Evolutionary conservation across 2,329 filamentous ascomycete genomes (phyloP), one percentile per base, ranked within the genome.

Genomic region (Exutisphaerella laricina): DNA sequence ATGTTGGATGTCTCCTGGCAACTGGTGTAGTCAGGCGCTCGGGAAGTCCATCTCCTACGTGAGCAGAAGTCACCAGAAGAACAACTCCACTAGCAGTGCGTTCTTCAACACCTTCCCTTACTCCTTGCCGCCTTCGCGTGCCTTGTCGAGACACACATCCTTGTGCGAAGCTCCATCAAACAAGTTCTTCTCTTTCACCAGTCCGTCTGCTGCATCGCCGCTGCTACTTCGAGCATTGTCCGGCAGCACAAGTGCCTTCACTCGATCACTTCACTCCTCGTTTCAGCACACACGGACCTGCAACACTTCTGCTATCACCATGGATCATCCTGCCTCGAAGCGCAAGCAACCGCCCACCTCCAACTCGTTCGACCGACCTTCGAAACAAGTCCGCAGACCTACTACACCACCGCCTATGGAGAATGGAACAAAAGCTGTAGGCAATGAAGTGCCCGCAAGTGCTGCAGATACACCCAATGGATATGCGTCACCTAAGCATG

Each of bases 401-500:
- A 54, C 54, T 3, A 41, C 51, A 17, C 43, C 50, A 16, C 49
- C 45, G 5, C 46, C 51, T 34, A 51, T 56, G 29, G 51, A 54
- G 26, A 50, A 33, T 8, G 20, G 33, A 3, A 35, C 1, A 4
- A 46, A 46, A 25, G 44, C 46, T 32, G 46, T 53, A 9, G 47
- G 51, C 26, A 65, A 64, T 34, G 61, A 58, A 26, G 50, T 57
- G 41, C 50, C 51, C 12, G 48, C 53, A 1, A 61, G 58, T 2
- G 51, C 56, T 13, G 56, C 55, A 36, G 59, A 61, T 22, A 59
- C 59, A 2, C 56, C 55, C n/a, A 64, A 64, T 33, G 62, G 58
- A 33, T 54, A 64, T 39, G 56, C 53, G 37, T 59, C 61, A 34
- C 56, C 61, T 21, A 65, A 70, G 49, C 64, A 69, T 23, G 68